These are phyloP conservation scores for Oxytropis ochrocephala DNA, from an alignment of 306 rosid species.

Conservation along the genomic window DNA sequence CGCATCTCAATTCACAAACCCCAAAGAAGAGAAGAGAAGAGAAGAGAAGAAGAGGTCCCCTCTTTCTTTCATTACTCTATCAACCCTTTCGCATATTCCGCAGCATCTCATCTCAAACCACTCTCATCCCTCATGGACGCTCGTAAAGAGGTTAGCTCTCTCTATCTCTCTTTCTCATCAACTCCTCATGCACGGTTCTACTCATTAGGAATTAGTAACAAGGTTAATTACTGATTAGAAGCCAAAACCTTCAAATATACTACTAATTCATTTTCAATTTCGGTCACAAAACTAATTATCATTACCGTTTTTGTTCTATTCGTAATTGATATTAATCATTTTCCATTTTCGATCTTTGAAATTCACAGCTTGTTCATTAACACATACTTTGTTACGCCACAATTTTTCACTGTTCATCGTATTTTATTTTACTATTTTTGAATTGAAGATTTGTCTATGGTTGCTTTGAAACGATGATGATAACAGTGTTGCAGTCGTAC, in stretches of 20 bases:
- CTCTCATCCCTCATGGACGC: slow-evolving; percentile 45
- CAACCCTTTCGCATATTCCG: neutral
- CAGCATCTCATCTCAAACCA: slow-evolving; percentile 9
- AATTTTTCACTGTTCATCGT: neutral
- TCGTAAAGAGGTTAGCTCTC: slow-evolving; percentile 66
- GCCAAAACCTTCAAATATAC: neutral
- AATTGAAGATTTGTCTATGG: neutral
- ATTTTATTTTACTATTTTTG: no score
- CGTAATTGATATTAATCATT: neutral
- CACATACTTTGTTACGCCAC: neutral
- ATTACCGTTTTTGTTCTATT: no score
- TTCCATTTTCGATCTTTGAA: slow-evolving; percentile 13
- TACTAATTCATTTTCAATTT: neutral
- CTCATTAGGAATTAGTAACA: no score
- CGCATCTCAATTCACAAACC: no score
- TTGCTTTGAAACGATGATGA: slow-evolving; percentile 17
- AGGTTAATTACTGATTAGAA: neutral
- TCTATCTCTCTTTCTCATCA: no score
- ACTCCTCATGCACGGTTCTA: neutral
- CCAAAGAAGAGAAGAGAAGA: no score
- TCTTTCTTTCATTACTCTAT: neutral
- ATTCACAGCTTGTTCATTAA: neutral
- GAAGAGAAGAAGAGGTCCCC: no score
- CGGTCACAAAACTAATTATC: neutral
- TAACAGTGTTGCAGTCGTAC: slow-evolving; percentile 12